Percentiles rank a stretch among this genome's conserved stretches.
phyloP scores from a whole-genome alignment of 192 early-diverging fungal genomes.

The Gamsiella multidivaricata region DNA sequence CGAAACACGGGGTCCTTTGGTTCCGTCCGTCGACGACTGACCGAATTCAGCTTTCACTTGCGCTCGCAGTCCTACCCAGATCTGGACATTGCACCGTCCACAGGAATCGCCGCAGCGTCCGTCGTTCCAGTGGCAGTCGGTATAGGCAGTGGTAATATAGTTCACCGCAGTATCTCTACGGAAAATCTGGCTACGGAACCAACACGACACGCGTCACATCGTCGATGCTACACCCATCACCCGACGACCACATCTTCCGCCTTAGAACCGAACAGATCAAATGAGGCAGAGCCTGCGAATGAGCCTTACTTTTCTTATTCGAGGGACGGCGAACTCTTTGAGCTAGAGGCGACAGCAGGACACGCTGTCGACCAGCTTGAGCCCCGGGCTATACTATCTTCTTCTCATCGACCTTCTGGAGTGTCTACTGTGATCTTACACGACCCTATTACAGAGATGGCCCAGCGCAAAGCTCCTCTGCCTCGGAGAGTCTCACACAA shows the following conservation, averaged over 20 bases:
- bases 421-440: constrained; percentile 36
- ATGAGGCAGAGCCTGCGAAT: constrained; percentile 10
- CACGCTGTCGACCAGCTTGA: constrained; percentile 1
- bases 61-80: constrained; percentile 20
- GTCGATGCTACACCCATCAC: constrained; percentile 24
- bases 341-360: constrained; percentile 9
- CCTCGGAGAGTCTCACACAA: constrained; percentile 41
- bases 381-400: constrained; percentile 1
- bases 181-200: constrained; percentile 12
- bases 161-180: constrained; percentile 9
- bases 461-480: constrained; percentile 22
- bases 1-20: constrained; percentile 10
- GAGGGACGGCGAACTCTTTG: constrained; percentile 36
- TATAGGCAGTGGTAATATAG: constrained; percentile 7
- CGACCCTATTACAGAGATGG: constrained; percentile 34
- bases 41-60: constrained; percentile 13
- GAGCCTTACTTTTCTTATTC: constrained; percentile 46
- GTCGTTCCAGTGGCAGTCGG: constrained; percentile 28
- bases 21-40: constrained; percentile 28
- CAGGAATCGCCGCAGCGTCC: constrained; percentile 19
- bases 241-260: not conserved
- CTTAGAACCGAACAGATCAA: not conserved
- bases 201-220: not conserved
- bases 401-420: constrained; percentile 32
- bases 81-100: constrained; percentile 10